Percentiles rank a stretch among this genome's conserved stretches.
Evolutionary conservation across 345 rosid genomes (phyloP).

Genomic region (Acer negundo): DNA sequence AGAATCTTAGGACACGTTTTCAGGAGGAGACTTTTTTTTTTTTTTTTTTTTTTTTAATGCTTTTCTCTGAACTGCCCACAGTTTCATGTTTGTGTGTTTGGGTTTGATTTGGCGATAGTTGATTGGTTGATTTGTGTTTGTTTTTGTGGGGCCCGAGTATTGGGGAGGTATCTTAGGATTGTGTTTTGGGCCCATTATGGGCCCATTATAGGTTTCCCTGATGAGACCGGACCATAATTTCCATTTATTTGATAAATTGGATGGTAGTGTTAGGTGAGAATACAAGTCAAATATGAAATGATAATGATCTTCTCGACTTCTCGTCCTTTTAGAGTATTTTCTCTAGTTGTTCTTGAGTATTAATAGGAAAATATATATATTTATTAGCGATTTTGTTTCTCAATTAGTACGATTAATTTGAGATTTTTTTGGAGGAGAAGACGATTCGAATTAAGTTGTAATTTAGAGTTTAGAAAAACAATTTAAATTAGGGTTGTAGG

Average conservation of each 20-base stretch:
- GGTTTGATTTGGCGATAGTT: too few relatives aligned
- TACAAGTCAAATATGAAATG: neutral
- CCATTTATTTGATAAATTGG: neutral
- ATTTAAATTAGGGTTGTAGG: too few relatives aligned
- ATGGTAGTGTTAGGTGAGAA: neutral
- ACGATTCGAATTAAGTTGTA: too few relatives aligned
- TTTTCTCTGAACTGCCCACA: neutral
- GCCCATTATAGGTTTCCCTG: neutral
- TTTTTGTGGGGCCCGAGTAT: neutral
- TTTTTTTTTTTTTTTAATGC: too few relatives aligned
- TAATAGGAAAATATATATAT: neutral
- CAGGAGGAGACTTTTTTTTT: neutral
- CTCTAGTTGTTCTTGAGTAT: neutral
- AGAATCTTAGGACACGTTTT: slow-evolving; percentile 8
- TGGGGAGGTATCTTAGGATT: neutral
- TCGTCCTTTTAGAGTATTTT: neutral
- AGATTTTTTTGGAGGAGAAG: too few relatives aligned
- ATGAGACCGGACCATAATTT: neutral
- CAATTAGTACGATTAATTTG: too few relatives aligned
- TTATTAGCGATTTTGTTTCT: too few relatives aligned
- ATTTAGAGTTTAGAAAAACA: too few relatives aligned
- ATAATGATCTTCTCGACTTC: neutral
- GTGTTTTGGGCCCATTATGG: slow-evolving; percentile 16
- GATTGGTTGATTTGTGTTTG: neutral
- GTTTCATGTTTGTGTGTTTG: neutral